A percentile compares a stretch with the other conserved stretches of the same genome.
Conservation (phyloP, 352 stramenopile genomes). For the Blastocystis sp. region DNA sequence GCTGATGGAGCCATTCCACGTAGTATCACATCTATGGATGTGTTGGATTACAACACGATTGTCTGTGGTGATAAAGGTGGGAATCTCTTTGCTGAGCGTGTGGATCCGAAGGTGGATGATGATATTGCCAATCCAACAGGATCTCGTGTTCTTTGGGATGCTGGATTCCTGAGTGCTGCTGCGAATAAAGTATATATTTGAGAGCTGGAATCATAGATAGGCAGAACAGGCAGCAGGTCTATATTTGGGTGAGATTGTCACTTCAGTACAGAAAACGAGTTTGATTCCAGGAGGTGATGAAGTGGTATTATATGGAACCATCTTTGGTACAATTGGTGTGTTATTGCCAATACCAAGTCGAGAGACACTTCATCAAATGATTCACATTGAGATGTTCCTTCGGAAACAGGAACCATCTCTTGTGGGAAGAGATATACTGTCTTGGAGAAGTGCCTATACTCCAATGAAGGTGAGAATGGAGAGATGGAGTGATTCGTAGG, state of each 20-base stretch:
- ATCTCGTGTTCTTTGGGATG: constrained; percentile 89
- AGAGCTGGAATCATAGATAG: not conserved
- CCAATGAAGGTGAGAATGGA: constrained; percentile 77
- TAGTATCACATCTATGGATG: constrained; percentile 72
- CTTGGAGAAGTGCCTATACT: constrained; percentile 92
- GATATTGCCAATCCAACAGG: constrained; percentile 88
- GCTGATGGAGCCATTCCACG: constrained; percentile 84
- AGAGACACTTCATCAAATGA: constrained; percentile 95
- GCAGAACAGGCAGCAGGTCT: constrained; percentile 85
- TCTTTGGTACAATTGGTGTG: constrained; percentile 87
- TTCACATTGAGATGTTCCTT: constrained; percentile 87
- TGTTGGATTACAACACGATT: constrained; percentile 95
- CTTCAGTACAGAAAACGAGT: constrained; percentile 83
- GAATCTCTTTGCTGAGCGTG: constrained; percentile 89
- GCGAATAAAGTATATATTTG: constrained; percentile 82
- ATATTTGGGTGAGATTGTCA: constrained; percentile 95
- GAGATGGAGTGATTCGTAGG: constrained; percentile 63
- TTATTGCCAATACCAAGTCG: constrained; percentile 89
- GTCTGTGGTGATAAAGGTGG: constrained; percentile 96
- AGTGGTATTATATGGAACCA: constrained; percentile 90
- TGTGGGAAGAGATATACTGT: constrained; percentile 86
- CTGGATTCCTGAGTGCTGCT: constrained; percentile 77
- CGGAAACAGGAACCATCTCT: constrained; percentile 78
- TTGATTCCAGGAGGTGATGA: constrained; percentile 89
- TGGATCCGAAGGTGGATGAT: constrained; percentile 79